These are phyloP conservation scores for Aspergillus sp. DNA, from an alignment of 2,329 filamentous ascomycete genomes.

Conservation along the genomic window DNA sequence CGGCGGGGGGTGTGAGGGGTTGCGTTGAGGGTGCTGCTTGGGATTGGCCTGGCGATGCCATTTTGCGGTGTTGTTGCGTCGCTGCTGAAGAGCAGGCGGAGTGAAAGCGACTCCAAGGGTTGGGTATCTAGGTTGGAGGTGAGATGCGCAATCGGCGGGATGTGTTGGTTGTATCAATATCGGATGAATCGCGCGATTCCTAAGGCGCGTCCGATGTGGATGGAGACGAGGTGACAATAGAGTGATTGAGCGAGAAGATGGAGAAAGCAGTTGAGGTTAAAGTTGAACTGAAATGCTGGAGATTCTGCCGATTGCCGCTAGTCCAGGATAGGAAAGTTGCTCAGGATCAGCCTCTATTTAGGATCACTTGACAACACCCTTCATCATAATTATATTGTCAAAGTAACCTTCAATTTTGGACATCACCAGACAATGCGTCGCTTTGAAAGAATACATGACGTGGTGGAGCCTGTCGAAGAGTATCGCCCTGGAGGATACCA, in stretches of 20 bases:
- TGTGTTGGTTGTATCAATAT: neutral
- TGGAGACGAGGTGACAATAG: neutral
- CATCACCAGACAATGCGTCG: slow-evolving; percentile 11
- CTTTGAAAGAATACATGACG: slow-evolving; percentile 22
- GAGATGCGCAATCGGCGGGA: neutral
- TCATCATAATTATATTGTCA: too few species aligned
- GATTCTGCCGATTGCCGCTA: slow-evolving; percentile 9
- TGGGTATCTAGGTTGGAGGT: neutral
- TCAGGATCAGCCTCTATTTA: neutral
- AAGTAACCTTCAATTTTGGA: too few species aligned
- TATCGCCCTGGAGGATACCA: slow-evolving; percentile 27
- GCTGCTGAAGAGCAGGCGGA: neutral
- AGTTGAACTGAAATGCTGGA: neutral
- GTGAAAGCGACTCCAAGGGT: neutral
- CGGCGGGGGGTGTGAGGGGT: slow-evolving; percentile 46
- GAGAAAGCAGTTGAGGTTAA: neutral
- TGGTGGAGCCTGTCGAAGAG: slow-evolving; percentile 25
- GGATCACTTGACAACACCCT: too few species aligned
- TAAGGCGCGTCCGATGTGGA: neutral
- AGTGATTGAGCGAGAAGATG: neutral
- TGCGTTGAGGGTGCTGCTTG: slow-evolving; percentile 33
- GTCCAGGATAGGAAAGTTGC: slow-evolving; percentile 6
- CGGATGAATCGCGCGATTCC: neutral
- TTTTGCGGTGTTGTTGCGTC: slow-evolving; percentile 9
- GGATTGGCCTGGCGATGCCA: slow-evolving; percentile 37